Evolutionary conservation across 2,329 filamentous ascomycete species (phyloP).

Genomic region (Aspergillus sp.): DNA sequence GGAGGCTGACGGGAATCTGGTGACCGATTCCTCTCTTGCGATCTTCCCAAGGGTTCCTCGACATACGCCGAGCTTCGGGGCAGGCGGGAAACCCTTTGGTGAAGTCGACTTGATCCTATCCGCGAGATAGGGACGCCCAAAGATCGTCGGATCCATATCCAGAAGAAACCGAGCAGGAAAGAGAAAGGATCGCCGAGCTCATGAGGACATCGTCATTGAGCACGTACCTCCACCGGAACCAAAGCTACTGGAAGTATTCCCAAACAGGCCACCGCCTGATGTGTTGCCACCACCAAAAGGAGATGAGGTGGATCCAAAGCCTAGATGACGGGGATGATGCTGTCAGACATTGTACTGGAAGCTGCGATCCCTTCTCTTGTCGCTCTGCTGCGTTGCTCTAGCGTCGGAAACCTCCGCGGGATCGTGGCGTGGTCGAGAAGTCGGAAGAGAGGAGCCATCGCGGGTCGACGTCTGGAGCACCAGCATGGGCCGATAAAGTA

Average conservation of each 20-base stretch:
- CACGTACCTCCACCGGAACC: conserved; percentile 45
- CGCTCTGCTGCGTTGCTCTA: conserved; percentile 24
- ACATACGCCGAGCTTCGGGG: too few species aligned
- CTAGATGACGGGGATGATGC: conserved; percentile 37
- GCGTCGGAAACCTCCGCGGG: conserved; percentile 25
- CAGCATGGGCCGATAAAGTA: conserved; percentile 17
- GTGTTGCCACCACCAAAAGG: conserved; percentile 37
- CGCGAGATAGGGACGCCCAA: background rate
- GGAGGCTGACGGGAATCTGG: background rate
- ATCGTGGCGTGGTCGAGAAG: conserved; percentile 16
- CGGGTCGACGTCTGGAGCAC: conserved; percentile 32
- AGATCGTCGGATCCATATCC: background rate
- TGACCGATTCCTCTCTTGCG: background rate
- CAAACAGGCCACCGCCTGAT: conserved; percentile 34
- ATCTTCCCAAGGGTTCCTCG: background rate
- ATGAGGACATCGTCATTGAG: conserved; percentile 19
- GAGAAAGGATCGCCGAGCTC: conserved; percentile 27
- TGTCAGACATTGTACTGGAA: conserved; percentile 39
- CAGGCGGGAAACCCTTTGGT: too few species aligned
- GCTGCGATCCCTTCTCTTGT: conserved; percentile 32
- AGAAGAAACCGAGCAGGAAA: conserved; percentile 5
- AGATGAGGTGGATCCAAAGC: conserved; percentile 39
- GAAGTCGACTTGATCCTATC: too few species aligned
- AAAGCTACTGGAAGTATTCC: conserved; percentile 38
- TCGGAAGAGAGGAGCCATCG: conserved; percentile 20